Evolutionary conservation across 176 grass and related monocot species (phyloP), one percentile per base, ranked within the genome.

Genomic region (Rhipidocladum racemiflorum): DNA sequence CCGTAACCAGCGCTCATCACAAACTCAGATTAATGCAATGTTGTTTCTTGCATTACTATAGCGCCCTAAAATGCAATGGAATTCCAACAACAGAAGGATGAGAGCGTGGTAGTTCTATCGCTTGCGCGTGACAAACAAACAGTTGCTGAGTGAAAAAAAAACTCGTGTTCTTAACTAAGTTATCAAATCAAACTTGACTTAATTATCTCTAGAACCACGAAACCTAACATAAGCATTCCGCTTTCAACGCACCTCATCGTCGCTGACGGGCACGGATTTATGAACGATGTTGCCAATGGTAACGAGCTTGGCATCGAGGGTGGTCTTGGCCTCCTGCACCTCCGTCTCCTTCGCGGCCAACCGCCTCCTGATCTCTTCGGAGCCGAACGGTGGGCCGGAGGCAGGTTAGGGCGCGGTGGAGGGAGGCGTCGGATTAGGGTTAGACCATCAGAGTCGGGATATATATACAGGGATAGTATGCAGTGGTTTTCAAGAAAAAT

Each of bases 231-330:
- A 68, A 50, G 80, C 28, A 21, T 49, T 36, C 17, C 51, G 46
- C 70, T 84, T 48, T n/a, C 3, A 60, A 15, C 61, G 3, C 45
- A 88, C 84, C 96, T 95, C 88, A 3, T 98, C 90, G 2, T 91
- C 73, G 63, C 87, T 91, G 72, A 95, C 21, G 25, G 96, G 91
- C 28, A 98, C 92, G 0, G 90, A 86, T 34, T 66, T 89, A 17
- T 95, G 96, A n/a, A 98, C 89, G 27, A 95, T 70, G 82, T 98
- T 98, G 78, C 92, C 96, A 21, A 98, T 86, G 7, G 72, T 91
- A 30, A 73, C 89, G 15, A 95, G 70, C 59, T 88, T 94, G 30
- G 89, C 74, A 46, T 95, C 89, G 54, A 91, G 87, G 10, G 85
- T 63, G 79, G n/a, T 75, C 87, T 93, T 99, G 55, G 96, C 91